Evolutionary conservation across 2,329 filamentous ascomycete species (phyloP), one percentile per base, ranked within the genome.

Genomic region (Aspergillus pseudonomiae): DNA sequence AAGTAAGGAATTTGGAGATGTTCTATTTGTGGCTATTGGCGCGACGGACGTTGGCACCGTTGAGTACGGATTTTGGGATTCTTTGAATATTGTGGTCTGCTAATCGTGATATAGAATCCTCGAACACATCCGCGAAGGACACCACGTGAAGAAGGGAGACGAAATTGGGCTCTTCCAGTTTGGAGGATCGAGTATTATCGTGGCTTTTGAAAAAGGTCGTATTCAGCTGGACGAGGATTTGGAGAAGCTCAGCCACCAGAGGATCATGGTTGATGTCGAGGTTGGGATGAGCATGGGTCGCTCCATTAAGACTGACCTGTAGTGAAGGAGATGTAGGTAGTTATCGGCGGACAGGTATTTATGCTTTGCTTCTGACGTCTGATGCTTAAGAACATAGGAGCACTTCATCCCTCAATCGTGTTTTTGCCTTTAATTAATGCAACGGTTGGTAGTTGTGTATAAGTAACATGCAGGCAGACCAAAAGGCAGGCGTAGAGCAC

Each of bases 1-100:
- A 34, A 77, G 71, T 4, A 68, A 75, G 62, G 74, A 77, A 58
- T 81, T 80, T 73, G 78, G 79, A 3, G 71, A 78, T 34, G 79
- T 81, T 9, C 64, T 80, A 16, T 81, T 81, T 65, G 78, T 80
- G 6, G 78, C 78, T 14, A 79, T 81, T 63, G 77, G 79, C 5
- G 79, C 77, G 4, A 75, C 74, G 3, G 72, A 80, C 56, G 79
- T 80, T 1, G 79, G 78, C 1, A 76, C 76, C 19, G 79, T 81
- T 11, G 63, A 75, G 79, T 80, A 73, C 62, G 76, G 68, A 19
- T 26, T 4, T 24, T 28, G 9, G 30, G 7, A 19, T 24, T 32
- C 57, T 26, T 54, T 4, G 19, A 6, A 41, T 34, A 50, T 12
- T 12, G 21, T 26, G 2, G 6, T 48, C 3, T 28, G 21, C 45